Conservation (phyloP, 139 green algal genomes). For the Zygnema circumcarinatum region DNA sequence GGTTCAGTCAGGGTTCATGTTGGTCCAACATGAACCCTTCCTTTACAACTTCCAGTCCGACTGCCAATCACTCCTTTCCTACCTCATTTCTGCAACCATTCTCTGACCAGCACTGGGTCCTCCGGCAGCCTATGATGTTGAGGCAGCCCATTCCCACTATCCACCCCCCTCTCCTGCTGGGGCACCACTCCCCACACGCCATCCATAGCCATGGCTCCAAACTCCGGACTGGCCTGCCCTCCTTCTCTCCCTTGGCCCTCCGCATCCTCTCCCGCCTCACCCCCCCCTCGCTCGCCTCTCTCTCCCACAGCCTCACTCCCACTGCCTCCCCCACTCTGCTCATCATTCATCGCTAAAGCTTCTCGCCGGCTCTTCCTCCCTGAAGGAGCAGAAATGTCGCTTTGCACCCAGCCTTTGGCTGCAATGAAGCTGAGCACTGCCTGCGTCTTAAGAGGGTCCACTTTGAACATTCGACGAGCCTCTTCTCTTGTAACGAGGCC, state of each 20-base stretch:
- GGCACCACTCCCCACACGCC: background rate
- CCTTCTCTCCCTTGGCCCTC: conserved; percentile 9
- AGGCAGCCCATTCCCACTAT: background rate
- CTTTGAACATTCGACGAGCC: conserved; percentile 47
- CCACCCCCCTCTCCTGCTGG: background rate
- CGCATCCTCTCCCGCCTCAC: background rate
- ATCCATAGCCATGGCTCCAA: background rate
- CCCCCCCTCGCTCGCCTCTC: background rate
- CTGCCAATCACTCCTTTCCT: background rate
- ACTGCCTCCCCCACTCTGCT: background rate
- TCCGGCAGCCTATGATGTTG: background rate
- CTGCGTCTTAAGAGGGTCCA: conserved; percentile 34
- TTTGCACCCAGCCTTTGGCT: conserved; percentile 36
- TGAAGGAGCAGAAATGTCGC: conserved; percentile 9
- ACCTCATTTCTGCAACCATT: background rate
- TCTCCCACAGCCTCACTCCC: background rate
- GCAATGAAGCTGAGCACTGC: conserved; percentile 33
- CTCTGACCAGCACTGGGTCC: background rate
- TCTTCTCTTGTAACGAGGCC: conserved; percentile 67
- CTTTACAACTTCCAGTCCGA: background rate
- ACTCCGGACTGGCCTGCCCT: background rate
- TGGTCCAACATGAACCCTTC: background rate
- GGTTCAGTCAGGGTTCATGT: background rate
- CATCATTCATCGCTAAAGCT: background rate
- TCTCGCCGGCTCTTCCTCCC: background rate